These are phyloP conservation scores for Boletus subcaerulescens DNA, from an alignment of 768 basidiomycete genomes.

Conservation along the genomic window DNA sequence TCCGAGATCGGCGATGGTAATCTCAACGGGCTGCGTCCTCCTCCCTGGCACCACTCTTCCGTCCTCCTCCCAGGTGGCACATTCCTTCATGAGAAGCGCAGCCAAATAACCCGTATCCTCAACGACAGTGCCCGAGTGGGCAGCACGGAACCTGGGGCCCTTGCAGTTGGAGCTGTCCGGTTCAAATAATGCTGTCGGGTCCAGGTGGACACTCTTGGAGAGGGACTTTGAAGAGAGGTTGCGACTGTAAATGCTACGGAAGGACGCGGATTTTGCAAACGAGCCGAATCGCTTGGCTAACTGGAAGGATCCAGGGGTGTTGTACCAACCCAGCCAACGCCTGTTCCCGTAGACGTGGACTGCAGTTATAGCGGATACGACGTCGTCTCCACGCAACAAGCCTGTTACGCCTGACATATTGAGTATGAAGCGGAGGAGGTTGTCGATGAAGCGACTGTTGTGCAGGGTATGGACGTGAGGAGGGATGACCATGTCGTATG, in stretches of 20 bases:
- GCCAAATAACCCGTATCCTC: too few relatives aligned
- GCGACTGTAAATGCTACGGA: not conserved
- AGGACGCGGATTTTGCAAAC: not conserved
- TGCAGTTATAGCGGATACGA: not conserved
- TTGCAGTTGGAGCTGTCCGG: not conserved
- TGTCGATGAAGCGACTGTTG: not conserved
- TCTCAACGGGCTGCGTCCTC: not conserved
- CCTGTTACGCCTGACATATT: not conserved
- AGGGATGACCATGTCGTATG: too few relatives aligned
- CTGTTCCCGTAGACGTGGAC: too few relatives aligned
- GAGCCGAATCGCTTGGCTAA: too few relatives aligned
- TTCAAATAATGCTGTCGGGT: not conserved
- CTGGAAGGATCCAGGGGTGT: too few relatives aligned
- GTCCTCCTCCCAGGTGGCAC: not conserved
- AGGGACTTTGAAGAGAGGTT: too few relatives aligned
- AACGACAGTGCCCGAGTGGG: not conserved
- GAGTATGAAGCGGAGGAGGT: not conserved
- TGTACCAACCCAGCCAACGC: too few relatives aligned
- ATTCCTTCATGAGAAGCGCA: too few relatives aligned
- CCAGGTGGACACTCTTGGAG: not conserved
- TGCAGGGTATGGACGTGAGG: too few relatives aligned
- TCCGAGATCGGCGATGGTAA: not conserved
- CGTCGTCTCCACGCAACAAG: not conserved
- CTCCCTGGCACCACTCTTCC: not conserved
- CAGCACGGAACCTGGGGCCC: not conserved